phyloP scores from a whole-genome alignment of 202 grass and related monocot species.

The Schoenoplectus triqueter region DNA sequence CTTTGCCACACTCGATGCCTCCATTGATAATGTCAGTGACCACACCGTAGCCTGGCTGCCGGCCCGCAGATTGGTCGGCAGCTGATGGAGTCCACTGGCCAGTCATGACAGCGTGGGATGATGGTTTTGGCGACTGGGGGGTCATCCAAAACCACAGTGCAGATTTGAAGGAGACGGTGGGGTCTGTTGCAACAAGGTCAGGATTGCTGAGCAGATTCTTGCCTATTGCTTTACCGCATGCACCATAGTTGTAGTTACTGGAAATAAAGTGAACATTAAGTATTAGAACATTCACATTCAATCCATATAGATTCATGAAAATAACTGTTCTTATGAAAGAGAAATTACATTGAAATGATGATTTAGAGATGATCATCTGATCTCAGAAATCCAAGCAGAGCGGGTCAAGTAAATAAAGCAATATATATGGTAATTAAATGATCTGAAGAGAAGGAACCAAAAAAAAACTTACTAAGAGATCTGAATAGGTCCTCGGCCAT shows the following conservation, averaged over 20 bases:
- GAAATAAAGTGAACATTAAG: not conserved
- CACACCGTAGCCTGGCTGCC: conserved; percentile 58
- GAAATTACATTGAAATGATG: not conserved
- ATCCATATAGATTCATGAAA: not conserved
- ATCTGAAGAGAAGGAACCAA: not conserved
- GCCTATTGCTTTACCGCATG: conserved; percentile 41
- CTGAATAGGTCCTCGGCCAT: conserved; percentile 52
- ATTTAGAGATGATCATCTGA: not conserved
- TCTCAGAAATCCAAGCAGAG: not conserved
- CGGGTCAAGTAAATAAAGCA: not conserved
- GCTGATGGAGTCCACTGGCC: conserved; percentile 50
- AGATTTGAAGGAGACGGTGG: conserved; percentile 57
- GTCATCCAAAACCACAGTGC: conserved; percentile 77
- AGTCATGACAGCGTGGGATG: conserved; percentile 51
- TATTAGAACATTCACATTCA: not conserved
- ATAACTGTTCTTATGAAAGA: not conserved
- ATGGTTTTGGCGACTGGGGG: conserved; percentile 54
- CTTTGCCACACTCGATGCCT: conserved; percentile 56
- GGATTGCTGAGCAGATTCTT: conserved; percentile 58
- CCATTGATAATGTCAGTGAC: conserved; percentile 75
- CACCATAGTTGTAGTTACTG: conserved; percentile 62
- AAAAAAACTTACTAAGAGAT: conserved; percentile 30
- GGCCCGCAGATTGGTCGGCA: conserved; percentile 46
- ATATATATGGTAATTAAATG: not conserved
- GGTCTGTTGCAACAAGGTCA: conserved; percentile 47